phyloP scores from a whole-genome alignment of 73 alveolate species.

The Tetrahymena thermophila region DNA sequence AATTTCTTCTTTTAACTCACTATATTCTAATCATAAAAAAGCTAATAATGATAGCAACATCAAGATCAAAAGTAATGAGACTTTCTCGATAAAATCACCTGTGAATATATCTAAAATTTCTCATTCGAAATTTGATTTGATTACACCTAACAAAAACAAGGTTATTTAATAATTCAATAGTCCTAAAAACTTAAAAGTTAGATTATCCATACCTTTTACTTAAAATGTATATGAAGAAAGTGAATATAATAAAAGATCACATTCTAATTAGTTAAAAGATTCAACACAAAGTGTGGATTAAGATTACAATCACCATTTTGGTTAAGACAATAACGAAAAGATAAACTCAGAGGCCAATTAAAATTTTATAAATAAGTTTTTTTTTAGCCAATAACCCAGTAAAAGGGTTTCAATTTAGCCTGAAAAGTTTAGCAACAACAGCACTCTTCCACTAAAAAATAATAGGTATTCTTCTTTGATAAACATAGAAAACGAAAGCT shows the following conservation, averaged over 20 bases:
- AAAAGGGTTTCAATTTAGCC: neutral
- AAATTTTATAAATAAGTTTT: neutral
- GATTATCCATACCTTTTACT: neutral
- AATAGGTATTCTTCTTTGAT: neutral
- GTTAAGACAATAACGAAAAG: neutral
- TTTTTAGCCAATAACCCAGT: neutral
- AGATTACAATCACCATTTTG: neutral
- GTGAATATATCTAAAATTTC: neutral
- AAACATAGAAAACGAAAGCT: neutral
- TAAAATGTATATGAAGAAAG: no score
- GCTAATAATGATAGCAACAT: neutral
- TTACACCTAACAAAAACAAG: neutral
- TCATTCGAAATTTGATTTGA: neutral
- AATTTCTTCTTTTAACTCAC: neutral
- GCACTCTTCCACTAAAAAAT: neutral
- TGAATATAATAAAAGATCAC: no score
- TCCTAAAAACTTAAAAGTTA: neutral
- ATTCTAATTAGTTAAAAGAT: neutral
- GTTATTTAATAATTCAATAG: neutral
- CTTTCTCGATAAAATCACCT: neutral
- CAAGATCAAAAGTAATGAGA: neutral
- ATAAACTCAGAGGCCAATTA: neutral
- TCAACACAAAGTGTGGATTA: neutral
- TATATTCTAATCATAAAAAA: neutral
- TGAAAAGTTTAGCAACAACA: neutral